Conservation (phyloP, 2,329 filamentous ascomycete species). For the Pseudogymnoascus sp. region DNA sequence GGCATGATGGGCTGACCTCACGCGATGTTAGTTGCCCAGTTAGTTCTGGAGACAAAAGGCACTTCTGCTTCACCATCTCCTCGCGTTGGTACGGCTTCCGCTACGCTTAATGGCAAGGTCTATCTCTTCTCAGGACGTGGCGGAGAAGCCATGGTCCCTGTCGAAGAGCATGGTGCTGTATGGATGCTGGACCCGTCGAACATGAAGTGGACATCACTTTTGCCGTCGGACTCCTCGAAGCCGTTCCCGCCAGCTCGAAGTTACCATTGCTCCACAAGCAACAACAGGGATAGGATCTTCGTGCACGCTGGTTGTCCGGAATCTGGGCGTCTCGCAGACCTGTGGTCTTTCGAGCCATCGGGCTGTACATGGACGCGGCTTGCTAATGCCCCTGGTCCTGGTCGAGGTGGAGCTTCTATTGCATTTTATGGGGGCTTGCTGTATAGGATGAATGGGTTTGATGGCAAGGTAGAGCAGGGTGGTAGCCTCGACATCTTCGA, state of each 20-base stretch:
- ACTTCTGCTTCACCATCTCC: conserved; percentile 38
- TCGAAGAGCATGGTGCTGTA: conserved; percentile 52
- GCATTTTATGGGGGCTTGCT: conserved; percentile 33
- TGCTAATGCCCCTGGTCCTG: conserved; percentile 46
- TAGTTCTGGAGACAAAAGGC: neutral
- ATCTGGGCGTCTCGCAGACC: conserved; percentile 49
- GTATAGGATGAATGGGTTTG: conserved; percentile 60
- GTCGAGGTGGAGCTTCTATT: conserved; percentile 50
- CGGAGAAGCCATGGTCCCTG: conserved; percentile 51
- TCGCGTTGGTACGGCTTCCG: conserved; percentile 50
- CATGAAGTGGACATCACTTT: conserved; percentile 41
- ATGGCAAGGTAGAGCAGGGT: conserved; percentile 54
- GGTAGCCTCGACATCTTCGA: conserved; percentile 47
- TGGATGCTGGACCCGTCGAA: conserved; percentile 46
- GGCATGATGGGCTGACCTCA: neutral
- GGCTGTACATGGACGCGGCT: conserved; percentile 46
- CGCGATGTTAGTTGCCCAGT: neutral
- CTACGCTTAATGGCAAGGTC: conserved; percentile 41
- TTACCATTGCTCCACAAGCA: conserved; percentile 48
- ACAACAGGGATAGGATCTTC: conserved; percentile 41
- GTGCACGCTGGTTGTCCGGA: conserved; percentile 57
- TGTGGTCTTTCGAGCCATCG: conserved; percentile 53
- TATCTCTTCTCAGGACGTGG: conserved; percentile 60
- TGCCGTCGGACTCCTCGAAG: conserved; percentile 33
- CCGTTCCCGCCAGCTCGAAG: conserved; percentile 44